Base-by-base conservation (phyloP, 306 rosid species). In the Rosa rugosa region DNA sequence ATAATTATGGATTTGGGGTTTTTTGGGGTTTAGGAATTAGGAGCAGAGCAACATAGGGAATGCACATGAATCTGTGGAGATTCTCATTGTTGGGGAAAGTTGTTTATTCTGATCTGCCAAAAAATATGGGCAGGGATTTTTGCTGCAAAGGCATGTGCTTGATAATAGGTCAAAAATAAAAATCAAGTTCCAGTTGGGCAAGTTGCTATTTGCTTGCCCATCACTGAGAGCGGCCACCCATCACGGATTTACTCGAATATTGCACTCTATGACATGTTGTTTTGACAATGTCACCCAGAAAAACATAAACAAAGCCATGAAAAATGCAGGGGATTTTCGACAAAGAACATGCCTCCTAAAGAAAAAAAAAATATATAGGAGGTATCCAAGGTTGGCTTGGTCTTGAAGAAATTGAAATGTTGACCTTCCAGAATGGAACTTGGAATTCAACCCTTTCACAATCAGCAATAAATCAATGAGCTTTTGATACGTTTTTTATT, bases 351-450 rank as follows among this genome's bases (percentile, higher is more conserved):
- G 78, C 71, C 27, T 18, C 47, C 3, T 40, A 38, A 1, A 22
- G 7, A 65, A 38, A 5, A 36, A 63, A 22, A 42, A 6, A 44
- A 75, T 0, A 8, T 5, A 25, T 8, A 49, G 17, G 38, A 60
- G 42, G 54, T 34, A 17, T 53, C 20, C 25, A 23, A 68, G n/a
- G 54, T 69, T 54, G 66, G 7, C 31, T 54, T 11, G 23, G 31
- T 14, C 9, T 22, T 62, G 17, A 68, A 68, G 44, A 50, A 64
- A 11, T 8, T 17, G 2, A 17, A 40, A 42, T 22, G 16, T 84
- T 85, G 89, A 89, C 87, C 85, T 86, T 86, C 84, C 6, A 86
- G 91, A 91, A 91, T 66, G 4, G 75, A 83, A 78, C 80, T 84
- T 85, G 71, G 22, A 78, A 71, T 84, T 83, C 89, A 81, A 47